These are phyloP conservation scores for Suillus spraguei DNA, from an alignment of 768 basidiomycete species.

Conservation along the genomic window DNA sequence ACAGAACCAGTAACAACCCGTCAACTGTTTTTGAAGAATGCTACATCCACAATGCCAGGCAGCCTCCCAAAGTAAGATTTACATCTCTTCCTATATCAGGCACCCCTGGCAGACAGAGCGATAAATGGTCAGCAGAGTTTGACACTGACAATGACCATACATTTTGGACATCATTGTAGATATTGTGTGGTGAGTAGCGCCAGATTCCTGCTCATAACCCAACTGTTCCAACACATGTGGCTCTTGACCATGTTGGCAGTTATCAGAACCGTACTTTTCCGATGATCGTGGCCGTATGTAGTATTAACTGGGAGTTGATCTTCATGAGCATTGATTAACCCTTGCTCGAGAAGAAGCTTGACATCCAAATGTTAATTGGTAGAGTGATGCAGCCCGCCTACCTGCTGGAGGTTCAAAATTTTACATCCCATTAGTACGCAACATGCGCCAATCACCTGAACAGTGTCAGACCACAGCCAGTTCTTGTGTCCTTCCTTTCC, in stretches of 20 bases:
- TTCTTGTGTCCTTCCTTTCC: neutral
- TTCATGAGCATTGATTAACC: neutral
- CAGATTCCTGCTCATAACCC: neutral
- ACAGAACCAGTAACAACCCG: slow-evolving; percentile 87
- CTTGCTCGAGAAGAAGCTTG: neutral
- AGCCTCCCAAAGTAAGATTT: neutral
- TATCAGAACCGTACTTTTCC: neutral
- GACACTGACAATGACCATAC: neutral
- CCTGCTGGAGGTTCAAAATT: neutral
- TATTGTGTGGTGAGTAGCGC: neutral
- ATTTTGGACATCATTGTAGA: neutral
- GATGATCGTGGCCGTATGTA: neutral
- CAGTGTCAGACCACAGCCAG: neutral
- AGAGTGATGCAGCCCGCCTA: neutral
- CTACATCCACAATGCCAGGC: neutral
- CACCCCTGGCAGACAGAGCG: neutral
- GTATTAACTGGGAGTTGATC: neutral
- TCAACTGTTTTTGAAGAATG: slow-evolving; percentile 77
- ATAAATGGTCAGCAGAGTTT: neutral
- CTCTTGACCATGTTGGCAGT: neutral
- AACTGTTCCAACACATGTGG: neutral
- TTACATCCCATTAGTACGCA: neutral
- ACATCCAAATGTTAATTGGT: neutral
- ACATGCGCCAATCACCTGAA: neutral
- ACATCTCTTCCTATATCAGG: neutral